Evolutionary conservation across 306 rosid genomes (phyloP).

Genomic region (Trifolium dubium): DNA sequence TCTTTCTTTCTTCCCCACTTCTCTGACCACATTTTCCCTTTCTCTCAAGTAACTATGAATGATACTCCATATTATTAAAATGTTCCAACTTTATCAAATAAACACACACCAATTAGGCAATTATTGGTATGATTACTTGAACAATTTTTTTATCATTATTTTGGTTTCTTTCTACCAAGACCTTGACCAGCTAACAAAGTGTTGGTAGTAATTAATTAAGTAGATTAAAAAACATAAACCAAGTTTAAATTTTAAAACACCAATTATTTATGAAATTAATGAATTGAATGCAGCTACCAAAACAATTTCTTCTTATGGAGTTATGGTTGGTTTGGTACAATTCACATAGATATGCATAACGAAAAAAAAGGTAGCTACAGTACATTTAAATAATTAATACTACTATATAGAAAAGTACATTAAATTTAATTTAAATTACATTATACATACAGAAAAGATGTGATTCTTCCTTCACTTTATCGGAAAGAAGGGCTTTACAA

Average conservation of each 20-base stretch:
- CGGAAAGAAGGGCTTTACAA: constrained; percentile 56
- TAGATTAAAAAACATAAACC: too few relatives aligned
- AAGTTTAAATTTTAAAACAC: neutral
- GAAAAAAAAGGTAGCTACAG: constrained; percentile 33
- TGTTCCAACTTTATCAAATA: constrained; percentile 35
- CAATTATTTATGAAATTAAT: neutral
- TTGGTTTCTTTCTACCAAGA: neutral
- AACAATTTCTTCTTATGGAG: neutral
- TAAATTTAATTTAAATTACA: neutral
- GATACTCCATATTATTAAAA: constrained; percentile 40
- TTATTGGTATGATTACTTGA: neutral
- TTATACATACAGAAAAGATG: constrained; percentile 27
- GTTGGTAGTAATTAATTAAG: too few relatives aligned
- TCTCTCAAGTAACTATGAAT: constrained; percentile 40
- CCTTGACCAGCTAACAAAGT: constrained; percentile 16
- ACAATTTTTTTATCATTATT: neutral
- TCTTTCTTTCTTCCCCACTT: constrained; percentile 48
- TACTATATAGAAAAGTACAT: constrained; percentile 2
- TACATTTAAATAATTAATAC: too few relatives aligned
- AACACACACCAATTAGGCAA: constrained; percentile 31
- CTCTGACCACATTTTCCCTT: constrained; percentile 46
- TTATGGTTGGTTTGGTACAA: neutral
- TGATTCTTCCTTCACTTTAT: constrained; percentile 50
- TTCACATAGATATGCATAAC: neutral
- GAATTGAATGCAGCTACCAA: neutral